phyloP scores from a whole-genome alignment of 1,284 basidiomycete genomes.

The Puccinia polysora region DNA sequence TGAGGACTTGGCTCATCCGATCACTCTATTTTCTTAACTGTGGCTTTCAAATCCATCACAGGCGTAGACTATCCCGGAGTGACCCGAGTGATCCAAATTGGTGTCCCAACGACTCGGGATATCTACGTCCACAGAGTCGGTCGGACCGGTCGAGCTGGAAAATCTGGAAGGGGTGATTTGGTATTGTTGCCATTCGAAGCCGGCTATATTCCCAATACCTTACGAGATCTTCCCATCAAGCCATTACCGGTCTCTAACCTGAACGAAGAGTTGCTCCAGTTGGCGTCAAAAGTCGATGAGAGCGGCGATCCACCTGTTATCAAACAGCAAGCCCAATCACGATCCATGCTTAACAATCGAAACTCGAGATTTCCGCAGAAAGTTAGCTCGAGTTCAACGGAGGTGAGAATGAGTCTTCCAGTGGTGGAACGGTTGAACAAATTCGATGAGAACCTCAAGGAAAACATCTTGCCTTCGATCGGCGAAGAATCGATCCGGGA shows the following conservation, averaged over 20 bases:
- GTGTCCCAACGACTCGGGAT: conserved; percentile 67
- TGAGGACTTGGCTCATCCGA: too few species aligned
- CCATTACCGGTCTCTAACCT: conserved; percentile 60
- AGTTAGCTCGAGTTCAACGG: neutral
- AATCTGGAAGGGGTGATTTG: conserved; percentile 74
- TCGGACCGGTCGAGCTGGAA: conserved; percentile 74
- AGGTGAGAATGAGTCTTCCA: conserved; percentile 44
- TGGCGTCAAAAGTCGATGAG: conserved; percentile 60
- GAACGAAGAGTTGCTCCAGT: conserved; percentile 57
- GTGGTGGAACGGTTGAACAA: conserved; percentile 48
- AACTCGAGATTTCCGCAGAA: conserved; percentile 6
- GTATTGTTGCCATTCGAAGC: conserved; percentile 78
- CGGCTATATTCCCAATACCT: conserved; percentile 64
- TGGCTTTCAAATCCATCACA: neutral
- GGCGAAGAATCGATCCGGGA: conserved; percentile 63
- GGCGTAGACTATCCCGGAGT: conserved; percentile 63
- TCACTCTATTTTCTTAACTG: too few species aligned
- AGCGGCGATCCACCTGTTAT: conserved; percentile 52
- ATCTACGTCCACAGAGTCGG: conserved; percentile 90
- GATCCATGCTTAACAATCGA: conserved; percentile 5
- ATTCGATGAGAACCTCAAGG: conserved; percentile 55
- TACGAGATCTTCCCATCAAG: conserved; percentile 69
- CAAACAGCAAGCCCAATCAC: conserved; percentile 35
- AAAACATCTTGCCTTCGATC: conserved; percentile 55
- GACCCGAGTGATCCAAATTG: conserved; percentile 88